These are phyloP conservation scores for Serpula lacrymans DNA, from an alignment of 768 basidiomycete genomes.

Conservation along the genomic window DNA sequence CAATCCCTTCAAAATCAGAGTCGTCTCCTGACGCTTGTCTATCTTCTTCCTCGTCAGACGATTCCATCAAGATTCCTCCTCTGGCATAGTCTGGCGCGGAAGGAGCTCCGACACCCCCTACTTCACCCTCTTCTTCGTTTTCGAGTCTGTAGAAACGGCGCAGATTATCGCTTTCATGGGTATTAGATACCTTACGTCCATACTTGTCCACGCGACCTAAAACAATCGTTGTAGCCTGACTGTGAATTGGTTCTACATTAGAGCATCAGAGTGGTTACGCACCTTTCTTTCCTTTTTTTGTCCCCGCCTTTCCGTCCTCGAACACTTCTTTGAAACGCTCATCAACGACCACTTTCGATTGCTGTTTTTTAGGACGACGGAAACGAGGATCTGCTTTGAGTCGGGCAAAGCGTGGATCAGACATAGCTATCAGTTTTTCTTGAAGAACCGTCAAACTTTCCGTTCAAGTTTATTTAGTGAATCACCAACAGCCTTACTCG, in stretches of 20 bases:
- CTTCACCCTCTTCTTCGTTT: slow-evolving; percentile 37
- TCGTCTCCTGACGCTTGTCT: slow-evolving; percentile 25
- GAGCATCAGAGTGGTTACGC: slow-evolving; percentile 7
- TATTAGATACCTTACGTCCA: slow-evolving; percentile 67
- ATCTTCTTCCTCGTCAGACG: slow-evolving; percentile 73
- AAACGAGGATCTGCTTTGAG: slow-evolving; percentile 93
- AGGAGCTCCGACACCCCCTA: slow-evolving; percentile 19
- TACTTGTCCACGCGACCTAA: slow-evolving; percentile 83
- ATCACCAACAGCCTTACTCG: too few species aligned
- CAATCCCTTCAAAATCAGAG: slow-evolving; percentile 44
- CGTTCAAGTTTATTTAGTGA: too few species aligned
- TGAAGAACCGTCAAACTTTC: too few species aligned
- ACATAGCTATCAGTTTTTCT: too few species aligned
- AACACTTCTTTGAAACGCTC: slow-evolving; percentile 87
- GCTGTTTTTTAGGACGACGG: slow-evolving; percentile 74
- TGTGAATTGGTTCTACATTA: background rate
- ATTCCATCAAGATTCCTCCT: slow-evolving; percentile 83
- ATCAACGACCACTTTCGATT: slow-evolving; percentile 84
- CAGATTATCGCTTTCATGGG: slow-evolving; percentile 71
- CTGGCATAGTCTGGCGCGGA: slow-evolving; percentile 78
- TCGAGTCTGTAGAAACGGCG: slow-evolving; percentile 79
- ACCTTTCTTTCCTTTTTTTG: slow-evolving; percentile 29
- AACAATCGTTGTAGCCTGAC: slow-evolving; percentile 9
- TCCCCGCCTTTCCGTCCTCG: slow-evolving; percentile 38
- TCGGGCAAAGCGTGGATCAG: slow-evolving; percentile 85